Conservation (phyloP, 768 basidiomycete species). For the Boletus sensibilis region DNA sequence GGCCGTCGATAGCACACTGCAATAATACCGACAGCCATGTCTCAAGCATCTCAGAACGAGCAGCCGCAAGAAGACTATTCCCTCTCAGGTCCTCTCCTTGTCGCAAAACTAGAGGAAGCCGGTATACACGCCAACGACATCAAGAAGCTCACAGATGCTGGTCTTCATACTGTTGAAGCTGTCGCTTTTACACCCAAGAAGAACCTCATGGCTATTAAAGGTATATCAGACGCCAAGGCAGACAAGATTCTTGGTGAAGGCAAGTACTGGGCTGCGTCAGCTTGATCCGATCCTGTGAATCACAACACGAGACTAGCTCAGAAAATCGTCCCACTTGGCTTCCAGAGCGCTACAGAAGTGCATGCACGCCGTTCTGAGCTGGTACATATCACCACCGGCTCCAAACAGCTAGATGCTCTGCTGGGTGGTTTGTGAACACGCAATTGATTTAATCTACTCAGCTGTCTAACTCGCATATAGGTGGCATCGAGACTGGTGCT, state of each 20-base stretch:
- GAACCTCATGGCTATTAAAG: conserved; percentile 84
- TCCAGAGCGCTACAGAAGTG: conserved; percentile 97
- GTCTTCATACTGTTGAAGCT: conserved; percentile 90
- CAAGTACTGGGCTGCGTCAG: conserved; percentile 32
- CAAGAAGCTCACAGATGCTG: conserved; percentile 92
- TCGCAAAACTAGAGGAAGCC: conserved; percentile 81
- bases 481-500: conserved; percentile 96
- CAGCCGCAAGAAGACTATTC: conserved; percentile 53
- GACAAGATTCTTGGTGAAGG: conserved; percentile 95
- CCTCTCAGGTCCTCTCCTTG: conserved; percentile 78
- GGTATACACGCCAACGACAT: conserved; percentile 89
- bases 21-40: conserved; percentile 20
- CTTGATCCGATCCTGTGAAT: conserved; percentile 3
- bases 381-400: conserved; percentile 95
- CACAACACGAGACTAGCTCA: conserved; percentile 53
- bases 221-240: conserved; percentile 95
- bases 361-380: conserved; percentile 93
- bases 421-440: conserved; percentile 66
- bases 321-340: conserved; percentile 96
- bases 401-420: conserved; percentile 92
- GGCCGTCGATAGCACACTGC: neutral
- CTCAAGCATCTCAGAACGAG: conserved; percentile 52
- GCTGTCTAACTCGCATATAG: conserved; percentile 38
- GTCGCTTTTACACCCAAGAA: conserved; percentile 98
- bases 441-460: neutral